Evolutionary conservation across 2,329 filamentous ascomycete species (phyloP), one percentile per base, ranked within the genome.

Genomic region (Simplicillium aogashimaense): DNA sequence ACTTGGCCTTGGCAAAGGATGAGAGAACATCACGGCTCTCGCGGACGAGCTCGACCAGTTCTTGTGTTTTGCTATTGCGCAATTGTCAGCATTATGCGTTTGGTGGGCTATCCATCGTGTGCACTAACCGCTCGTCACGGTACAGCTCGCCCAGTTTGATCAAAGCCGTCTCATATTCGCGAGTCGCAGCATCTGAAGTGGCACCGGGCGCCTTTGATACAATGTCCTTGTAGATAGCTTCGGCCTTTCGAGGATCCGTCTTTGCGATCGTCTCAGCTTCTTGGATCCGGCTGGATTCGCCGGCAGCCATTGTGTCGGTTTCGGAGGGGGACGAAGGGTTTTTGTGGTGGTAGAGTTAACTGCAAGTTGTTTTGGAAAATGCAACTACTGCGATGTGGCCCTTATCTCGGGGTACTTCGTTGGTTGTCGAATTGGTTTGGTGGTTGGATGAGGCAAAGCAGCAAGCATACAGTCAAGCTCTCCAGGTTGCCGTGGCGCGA

Each of bases 1-100:
- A 97, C 78, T 98, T 98, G 47, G 94, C 92, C 73, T 97, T 95
- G 49, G 92, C 92, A 63, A 98, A 97, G 48, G 86, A 92, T 43
- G 90, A 95, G 49, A 98, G 80, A 35, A 92, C 85, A 49, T 85
- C 84, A 57, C 90, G 80, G 64, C 88, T 95, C 61, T 86, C 86
- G 57, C 83, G 89, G 54, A 98, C 83, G 50, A 98, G 76, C 54
- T 88, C 81, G 47, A 94, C 86, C 45, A 98, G 79, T 55, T 94
- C 86, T 57, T 92, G 73, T 53, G 82, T 72, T 61, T 85, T 86
- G 65, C 83, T 88, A 47, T 54, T 42, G 32, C 33, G 29, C 40
- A 31, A 18, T 38, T 43, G 47, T 65, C 41, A 64, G 57, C 43
- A 48, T 44, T 15, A 9, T 9, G 20, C 1, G 20, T 4, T 5